Percentiles rank a stretch among this genome's conserved stretches.
These are phyloP conservation scores for Lithospermum erythrorhizon DNA, from an alignment of 257 asterid species.

Conservation along the genomic window DNA sequence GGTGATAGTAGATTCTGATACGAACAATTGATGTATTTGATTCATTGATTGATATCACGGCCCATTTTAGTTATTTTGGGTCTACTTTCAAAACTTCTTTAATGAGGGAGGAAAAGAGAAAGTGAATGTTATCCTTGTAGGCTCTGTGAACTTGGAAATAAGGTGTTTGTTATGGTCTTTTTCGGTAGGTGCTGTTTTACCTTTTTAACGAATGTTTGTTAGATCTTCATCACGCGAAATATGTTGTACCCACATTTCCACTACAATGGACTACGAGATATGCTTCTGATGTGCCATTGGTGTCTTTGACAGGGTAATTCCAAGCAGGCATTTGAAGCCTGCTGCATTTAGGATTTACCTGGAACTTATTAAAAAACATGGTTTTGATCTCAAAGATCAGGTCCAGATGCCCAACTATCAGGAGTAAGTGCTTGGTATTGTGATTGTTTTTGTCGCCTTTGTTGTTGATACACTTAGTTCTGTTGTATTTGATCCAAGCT, in stretches of 20 bases:
- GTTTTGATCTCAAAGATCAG: slow-evolving; percentile 49
- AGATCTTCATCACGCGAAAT: too few relatives aligned
- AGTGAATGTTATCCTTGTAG: too few relatives aligned
- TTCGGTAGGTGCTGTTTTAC: too few relatives aligned
- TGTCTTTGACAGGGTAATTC: slow-evolving; percentile 56
- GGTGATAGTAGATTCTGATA: too few relatives aligned
- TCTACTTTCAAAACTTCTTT: too few relatives aligned
- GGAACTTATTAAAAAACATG: slow-evolving; percentile 75
- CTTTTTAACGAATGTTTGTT: too few relatives aligned
- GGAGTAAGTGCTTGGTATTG: slow-evolving; percentile 48
- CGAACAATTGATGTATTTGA: too few relatives aligned
- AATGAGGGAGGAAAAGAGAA: too few relatives aligned
- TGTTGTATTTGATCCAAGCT: not conserved
- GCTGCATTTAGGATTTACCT: slow-evolving; percentile 80
- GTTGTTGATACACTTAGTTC: slow-evolving; percentile 3
- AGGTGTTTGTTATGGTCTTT: too few relatives aligned
- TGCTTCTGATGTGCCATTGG: slow-evolving; percentile 4
- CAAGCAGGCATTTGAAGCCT: slow-evolving; percentile 56
- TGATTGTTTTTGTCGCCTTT: not conserved
- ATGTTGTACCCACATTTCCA: not conserved
- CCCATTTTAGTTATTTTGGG: too few relatives aligned
- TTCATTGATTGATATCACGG: too few relatives aligned
- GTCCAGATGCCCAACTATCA: slow-evolving; percentile 44
- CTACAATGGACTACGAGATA: not conserved
- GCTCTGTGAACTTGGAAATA: too few relatives aligned